Conservation (phyloP, 2,329 filamentous ascomycete species). For the Incumbomyces lentus region DNA sequence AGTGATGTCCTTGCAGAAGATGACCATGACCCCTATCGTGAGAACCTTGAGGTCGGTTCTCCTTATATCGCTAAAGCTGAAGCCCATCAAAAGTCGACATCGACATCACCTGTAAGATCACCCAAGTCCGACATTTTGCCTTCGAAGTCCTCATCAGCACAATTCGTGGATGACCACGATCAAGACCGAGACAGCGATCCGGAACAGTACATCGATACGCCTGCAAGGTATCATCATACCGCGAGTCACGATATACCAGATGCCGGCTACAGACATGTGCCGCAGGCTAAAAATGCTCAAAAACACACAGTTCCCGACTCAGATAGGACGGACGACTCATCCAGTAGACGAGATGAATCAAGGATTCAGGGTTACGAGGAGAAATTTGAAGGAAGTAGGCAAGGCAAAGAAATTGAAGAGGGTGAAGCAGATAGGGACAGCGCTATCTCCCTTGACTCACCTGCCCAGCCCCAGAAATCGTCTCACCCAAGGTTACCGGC, state of each 20-base stretch:
- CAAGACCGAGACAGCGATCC: neutral
- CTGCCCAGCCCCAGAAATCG: neutral
- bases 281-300: neutral
- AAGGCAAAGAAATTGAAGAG: neutral
- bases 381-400: neutral
- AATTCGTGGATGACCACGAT: neutral
- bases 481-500: neutral
- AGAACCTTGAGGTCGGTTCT: neutral
- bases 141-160: constrained; percentile 1
- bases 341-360: too few relatives aligned
- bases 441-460: neutral
- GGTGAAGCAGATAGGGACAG: neutral
- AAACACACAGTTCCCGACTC: neutral
- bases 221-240: neutral
- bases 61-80: neutral
- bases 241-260: neutral
- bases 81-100: neutral
- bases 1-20: neutral
- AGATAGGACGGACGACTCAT: neutral
- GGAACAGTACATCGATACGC: neutral
- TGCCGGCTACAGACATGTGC: too few relatives aligned
- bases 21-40: neutral
- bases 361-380: neutral
- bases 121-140: constrained; percentile 1
- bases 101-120: neutral